Base-by-base conservation (phyloP, 2,329 filamentous ascomycete species). In the Verticillium longisporum region DNA sequence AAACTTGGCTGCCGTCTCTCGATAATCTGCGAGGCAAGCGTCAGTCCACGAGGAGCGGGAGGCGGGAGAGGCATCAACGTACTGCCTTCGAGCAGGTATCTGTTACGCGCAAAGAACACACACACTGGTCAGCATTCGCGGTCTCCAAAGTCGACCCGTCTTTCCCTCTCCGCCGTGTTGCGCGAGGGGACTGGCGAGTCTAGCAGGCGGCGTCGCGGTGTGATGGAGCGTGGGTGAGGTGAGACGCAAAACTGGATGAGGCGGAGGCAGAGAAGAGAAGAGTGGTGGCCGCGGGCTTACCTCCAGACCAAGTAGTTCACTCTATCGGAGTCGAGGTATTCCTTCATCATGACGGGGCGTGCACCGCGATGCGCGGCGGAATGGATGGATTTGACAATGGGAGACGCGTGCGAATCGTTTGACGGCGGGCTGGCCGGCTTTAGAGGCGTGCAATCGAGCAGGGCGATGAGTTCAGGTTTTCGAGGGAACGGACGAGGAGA, bases 301-400 rank as follows among this genome's bases (percentile, higher is more conserved):
- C 84, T 87, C 86, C 86, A 88, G 73, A 88, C 81, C 74, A 88
- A 81, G 80, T 85, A 88, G 79, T 88, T 88, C 80, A 88, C 78
- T 79, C 83, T 81, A 74, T 88, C 81, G 67, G 84, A 87, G 80
- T 87, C 83, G 70, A 88, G 79, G 71, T 80, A 80, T 77, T 86
- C 83, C 78, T 85, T 86, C 83, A 85, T 86, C 69, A 68, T 74
- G 66, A 67, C 64, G 63, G 61, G 59, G 63, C 61, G 57, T 58
- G 62, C 60, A 63, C 61, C 61, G 61, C 59, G 59, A 60, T 63
- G 56, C 60, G 61, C 63, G 65, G 63, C 61, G 63, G 58, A 53
- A 61, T 60, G 57, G 55, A 45, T 31, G 41, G 50, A 41, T 38
- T 31, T 37, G 33, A 31, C 56, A 58, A 50, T 58, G 56, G 18